A percentile compares a stretch with the other conserved stretches of the same genome.
Conservation (phyloP, 2,329 filamentous ascomycete species). For the Thermomyces lanuginosus region DNA sequence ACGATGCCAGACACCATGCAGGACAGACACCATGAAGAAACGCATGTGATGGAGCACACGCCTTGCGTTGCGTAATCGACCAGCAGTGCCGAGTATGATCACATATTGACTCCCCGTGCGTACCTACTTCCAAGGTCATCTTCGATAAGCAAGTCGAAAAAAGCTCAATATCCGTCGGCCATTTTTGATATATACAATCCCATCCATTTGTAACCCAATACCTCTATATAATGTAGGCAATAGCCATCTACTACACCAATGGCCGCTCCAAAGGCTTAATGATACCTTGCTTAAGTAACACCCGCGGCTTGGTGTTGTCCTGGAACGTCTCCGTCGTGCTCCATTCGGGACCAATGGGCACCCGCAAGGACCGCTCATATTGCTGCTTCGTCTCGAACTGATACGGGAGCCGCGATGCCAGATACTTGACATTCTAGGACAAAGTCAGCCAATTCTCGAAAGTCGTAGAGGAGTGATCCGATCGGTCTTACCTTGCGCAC, state of each 20-base stretch:
- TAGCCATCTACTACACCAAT: conserved; percentile 34
- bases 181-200: no score
- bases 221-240: no score
- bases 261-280: conserved; percentile 80
- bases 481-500: conserved; percentile 55
- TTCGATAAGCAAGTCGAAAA: no score
- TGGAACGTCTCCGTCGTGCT: conserved; percentile 92
- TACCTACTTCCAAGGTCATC: no score
- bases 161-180: no score
- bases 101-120: no score
- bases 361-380: conserved; percentile 73
- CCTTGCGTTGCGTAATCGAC: no score
- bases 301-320: conserved; percentile 68
- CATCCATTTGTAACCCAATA: no score
- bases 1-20: no score
- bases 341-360: conserved; percentile 90
- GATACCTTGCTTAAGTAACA: conserved; percentile 80
- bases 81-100: no score
- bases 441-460: conserved; percentile 2
- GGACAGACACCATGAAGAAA: no score
- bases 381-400: conserved; percentile 76
- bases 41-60: no score
- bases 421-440: conserved; percentile 62
- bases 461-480: conserved; percentile 3
- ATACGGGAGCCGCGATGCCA: conserved; percentile 70